Evolutionary conservation across 306 rosid genomes (phyloP).

Genomic region (Vicia sativa): DNA sequence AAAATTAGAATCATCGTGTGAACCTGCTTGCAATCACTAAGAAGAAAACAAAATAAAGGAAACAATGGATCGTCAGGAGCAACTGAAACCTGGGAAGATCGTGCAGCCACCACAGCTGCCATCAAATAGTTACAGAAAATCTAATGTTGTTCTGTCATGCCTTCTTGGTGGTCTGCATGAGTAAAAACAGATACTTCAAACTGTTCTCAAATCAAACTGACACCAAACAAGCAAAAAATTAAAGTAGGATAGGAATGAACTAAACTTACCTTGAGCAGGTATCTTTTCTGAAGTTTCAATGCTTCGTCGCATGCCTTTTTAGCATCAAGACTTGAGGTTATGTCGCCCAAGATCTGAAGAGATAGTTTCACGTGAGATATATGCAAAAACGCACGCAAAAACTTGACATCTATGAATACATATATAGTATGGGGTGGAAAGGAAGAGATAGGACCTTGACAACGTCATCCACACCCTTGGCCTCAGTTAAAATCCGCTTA

Average conservation of each 20-base stretch:
- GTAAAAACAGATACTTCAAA: constrained; percentile 23
- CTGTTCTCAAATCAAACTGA: not conserved
- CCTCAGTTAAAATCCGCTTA: constrained; percentile 74
- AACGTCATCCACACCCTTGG: constrained; percentile 92
- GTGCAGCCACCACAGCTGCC: constrained; percentile 32
- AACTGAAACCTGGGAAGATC: constrained; percentile 42
- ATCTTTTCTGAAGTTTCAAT: constrained; percentile 85
- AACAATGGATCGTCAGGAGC: constrained; percentile 3
- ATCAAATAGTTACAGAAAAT: constrained; percentile 38
- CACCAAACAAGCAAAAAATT: not conserved
- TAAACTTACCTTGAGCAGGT: constrained; percentile 66
- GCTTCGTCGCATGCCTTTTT: constrained; percentile 81
- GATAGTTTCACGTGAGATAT: constrained; percentile 35
- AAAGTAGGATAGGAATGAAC: constrained; percentile 18
- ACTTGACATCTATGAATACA: not conserved
- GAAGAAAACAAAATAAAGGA: not conserved
- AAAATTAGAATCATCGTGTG: not conserved
- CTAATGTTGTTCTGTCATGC: constrained; percentile 27
- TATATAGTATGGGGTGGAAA: constrained; percentile 15
- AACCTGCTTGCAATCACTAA: constrained; percentile 22
- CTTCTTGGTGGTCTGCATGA: constrained; percentile 59
- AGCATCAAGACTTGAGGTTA: constrained; percentile 81
- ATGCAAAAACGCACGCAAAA: constrained; percentile 29
- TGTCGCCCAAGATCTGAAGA: constrained; percentile 77
- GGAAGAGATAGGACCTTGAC: constrained; percentile 56